These are phyloP conservation scores for Cornus suecica DNA, from an alignment of 148 eudicot species.

Conservation along the genomic window DNA sequence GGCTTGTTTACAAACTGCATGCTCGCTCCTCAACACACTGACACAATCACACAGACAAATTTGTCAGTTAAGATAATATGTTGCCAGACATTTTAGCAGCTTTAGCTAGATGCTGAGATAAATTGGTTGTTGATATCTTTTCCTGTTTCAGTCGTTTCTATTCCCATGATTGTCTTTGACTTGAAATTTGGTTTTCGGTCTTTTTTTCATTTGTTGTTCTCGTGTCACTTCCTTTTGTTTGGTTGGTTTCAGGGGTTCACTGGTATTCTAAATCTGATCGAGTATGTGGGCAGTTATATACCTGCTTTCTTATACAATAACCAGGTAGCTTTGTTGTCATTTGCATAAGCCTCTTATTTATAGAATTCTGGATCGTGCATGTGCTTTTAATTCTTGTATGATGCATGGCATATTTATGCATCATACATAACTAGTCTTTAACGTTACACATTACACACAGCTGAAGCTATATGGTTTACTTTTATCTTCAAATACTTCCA, in stretches of 20 bases:
- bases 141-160: not conserved
- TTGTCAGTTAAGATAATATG: not conserved
- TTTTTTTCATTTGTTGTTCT: not conserved
- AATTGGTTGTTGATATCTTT: not conserved
- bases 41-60: not conserved
- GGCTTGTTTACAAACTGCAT: not conserved
- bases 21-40: not conserved
- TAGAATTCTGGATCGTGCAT: not conserved
- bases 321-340: conserved; percentile 47
- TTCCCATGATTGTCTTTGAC: conserved; percentile 3
- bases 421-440: not conserved
- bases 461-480: too few species aligned
- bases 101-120: not conserved
- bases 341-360: not conserved
- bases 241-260: conserved; percentile 67
- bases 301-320: conserved; percentile 76
- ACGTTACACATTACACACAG: not conserved
- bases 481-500: not conserved
- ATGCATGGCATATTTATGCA: not conserved
- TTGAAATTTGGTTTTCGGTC: not conserved
- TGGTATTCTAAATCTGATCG: conserved; percentile 65
- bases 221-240: conserved; percentile 11
- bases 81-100: not conserved
- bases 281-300: conserved; percentile 52
- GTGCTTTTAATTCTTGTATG: not conserved